Conservation (phyloP, 2,329 filamentous ascomycete genomes). For the Neonectria hederae region DNA sequence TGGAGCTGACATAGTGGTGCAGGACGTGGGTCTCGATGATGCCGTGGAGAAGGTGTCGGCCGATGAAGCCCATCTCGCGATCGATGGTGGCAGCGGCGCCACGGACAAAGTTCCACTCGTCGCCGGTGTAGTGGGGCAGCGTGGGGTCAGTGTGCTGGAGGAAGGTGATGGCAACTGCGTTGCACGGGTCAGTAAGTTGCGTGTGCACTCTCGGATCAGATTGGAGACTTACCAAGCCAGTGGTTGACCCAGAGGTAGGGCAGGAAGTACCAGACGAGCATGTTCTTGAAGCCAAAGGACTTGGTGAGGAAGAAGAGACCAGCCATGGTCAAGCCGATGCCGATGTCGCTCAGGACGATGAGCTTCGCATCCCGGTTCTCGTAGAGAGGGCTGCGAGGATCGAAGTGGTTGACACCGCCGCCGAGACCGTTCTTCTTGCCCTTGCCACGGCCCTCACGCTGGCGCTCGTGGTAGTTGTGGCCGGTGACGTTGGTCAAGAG, state of each 20-base stretch:
- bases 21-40: slow-evolving; percentile 98
- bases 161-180: slow-evolving; percentile 92
- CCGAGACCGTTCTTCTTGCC: slow-evolving; percentile 88
- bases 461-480: slow-evolving; percentile 92
- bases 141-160: slow-evolving; percentile 96
- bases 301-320: slow-evolving; percentile 75
- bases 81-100: slow-evolving; percentile 96
- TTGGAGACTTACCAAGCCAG: slow-evolving; percentile 82
- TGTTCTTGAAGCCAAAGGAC: slow-evolving; percentile 84
- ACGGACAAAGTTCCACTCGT: slow-evolving; percentile 91
- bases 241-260: slow-evolving; percentile 99
- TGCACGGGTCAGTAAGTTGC: slow-evolving; percentile 42
- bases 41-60: slow-evolving; percentile 88
- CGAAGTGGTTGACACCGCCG: slow-evolving; percentile 93
- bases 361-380: slow-evolving; percentile 90
- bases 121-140: slow-evolving; percentile 88
- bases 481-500: slow-evolving; percentile 92
- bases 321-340: slow-evolving; percentile 70
- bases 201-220: not conserved
- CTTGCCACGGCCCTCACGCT: slow-evolving; percentile 90
- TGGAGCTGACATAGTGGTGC: slow-evolving; percentile 96
- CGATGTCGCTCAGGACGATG: slow-evolving; percentile 87
- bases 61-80: slow-evolving; percentile 96
- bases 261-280: slow-evolving; percentile 93
- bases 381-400: slow-evolving; percentile 86